Percentiles rank a stretch among this genome's conserved stretches.
Conservation (phyloP, 2,329 filamentous ascomycete genomes). For the Xylariaceae sp. region DNA sequence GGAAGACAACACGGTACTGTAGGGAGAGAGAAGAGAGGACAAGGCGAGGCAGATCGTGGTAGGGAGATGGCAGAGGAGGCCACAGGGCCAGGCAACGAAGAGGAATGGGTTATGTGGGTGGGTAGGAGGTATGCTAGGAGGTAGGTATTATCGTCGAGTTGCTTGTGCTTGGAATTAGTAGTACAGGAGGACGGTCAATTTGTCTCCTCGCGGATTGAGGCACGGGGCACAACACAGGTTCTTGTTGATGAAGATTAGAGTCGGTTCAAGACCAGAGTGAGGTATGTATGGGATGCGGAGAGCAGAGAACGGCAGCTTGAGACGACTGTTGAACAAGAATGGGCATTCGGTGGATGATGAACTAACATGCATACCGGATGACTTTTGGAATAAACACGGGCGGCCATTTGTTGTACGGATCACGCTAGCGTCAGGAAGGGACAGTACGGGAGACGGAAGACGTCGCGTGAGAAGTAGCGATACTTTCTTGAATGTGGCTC, state of each 20-base stretch:
- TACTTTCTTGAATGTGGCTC: background rate
- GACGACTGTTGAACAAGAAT: slow-evolving; percentile 7
- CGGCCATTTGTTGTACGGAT: background rate
- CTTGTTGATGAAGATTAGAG: background rate
- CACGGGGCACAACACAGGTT: slow-evolving; percentile 1
- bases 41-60: slow-evolving; percentile 1
- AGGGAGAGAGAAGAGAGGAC: background rate
- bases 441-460: background rate
- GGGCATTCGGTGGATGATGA: slow-evolving; percentile 4
- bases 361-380: background rate
- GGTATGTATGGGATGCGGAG: background rate
- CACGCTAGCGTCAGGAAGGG: too few relatives aligned
- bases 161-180: background rate
- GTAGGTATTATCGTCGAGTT: background rate
- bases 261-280: background rate
- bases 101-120: background rate
- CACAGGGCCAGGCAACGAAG: background rate
- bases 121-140: background rate
- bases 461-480: background rate
- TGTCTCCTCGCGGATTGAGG: background rate
- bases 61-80: slow-evolving; percentile 6
- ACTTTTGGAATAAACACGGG: slow-evolving; percentile 6
- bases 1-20: background rate
- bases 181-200: slow-evolving; percentile 7
- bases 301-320: background rate